Evolutionary conservation across 257 asterid species (phyloP).

Genomic region (Prunella vulgaris): DNA sequence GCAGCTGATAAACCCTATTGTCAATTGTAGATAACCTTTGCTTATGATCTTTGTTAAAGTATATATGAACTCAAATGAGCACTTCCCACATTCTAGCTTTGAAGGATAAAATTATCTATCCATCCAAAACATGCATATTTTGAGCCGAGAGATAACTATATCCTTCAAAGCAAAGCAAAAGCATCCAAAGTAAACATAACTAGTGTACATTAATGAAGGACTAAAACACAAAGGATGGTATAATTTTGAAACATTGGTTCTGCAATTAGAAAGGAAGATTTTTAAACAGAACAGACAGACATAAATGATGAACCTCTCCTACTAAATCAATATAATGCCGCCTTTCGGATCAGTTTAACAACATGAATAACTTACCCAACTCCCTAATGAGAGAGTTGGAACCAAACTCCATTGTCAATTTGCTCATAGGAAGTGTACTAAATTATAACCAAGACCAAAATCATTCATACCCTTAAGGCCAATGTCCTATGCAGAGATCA

Average conservation of each 20-base stretch:
- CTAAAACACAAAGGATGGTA: too few species aligned
- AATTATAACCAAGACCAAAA: not conserved
- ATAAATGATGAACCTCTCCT: too few species aligned
- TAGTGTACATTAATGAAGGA: too few species aligned
- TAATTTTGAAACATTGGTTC: not conserved
- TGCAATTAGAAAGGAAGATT: not conserved
- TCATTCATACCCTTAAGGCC: not conserved
- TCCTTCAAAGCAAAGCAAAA: too few species aligned
- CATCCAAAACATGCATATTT: too few species aligned
- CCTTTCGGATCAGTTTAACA: not conserved
- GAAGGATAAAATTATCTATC: too few species aligned
- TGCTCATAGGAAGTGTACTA: too few species aligned
- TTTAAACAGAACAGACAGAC: too few species aligned
- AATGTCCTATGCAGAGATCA: not conserved
- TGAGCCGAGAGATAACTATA: too few species aligned
- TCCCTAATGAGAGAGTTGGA: not conserved
- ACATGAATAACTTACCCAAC: not conserved
- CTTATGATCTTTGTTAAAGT: not conserved
- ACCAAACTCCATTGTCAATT: not conserved
- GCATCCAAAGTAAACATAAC: too few species aligned
- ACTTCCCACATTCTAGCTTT: too few species aligned
- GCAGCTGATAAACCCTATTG: slow-evolving; percentile 82
- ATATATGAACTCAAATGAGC: not conserved
- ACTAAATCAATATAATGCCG: not conserved
- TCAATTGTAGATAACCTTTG: not conserved